A percentile compares a stretch with the other conserved stretches of the same genome.
Conservation (phyloP, 192 early-diverging fungal genomes). For the Coemansia sp. region DNA sequence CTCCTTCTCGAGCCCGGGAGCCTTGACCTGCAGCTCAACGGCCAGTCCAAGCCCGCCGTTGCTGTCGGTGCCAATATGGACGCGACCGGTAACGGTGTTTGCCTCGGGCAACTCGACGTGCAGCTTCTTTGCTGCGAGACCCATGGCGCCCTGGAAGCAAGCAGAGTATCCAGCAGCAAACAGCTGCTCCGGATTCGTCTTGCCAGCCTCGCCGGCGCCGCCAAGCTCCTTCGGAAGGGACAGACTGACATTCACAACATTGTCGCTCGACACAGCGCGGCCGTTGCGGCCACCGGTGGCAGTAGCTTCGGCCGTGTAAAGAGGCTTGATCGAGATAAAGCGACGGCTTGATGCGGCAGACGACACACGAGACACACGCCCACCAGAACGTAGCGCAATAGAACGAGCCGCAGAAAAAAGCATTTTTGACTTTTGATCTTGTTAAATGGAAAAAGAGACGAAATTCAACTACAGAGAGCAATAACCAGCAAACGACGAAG, state of each 20-base stretch:
- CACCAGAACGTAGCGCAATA: conserved; percentile 30
- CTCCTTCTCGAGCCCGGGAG: conserved; percentile 50
- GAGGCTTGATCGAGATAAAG: conserved; percentile 55
- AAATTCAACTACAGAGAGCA: no score
- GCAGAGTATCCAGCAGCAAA: conserved; percentile 60
- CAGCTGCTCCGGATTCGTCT: conserved; percentile 64
- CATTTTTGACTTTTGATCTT: conserved; percentile 26
- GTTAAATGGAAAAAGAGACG: conserved; percentile 1
- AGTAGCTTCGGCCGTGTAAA: conserved; percentile 60
- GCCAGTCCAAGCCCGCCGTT: conserved; percentile 55
- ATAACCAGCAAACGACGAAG: no score
- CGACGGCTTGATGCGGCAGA: conserved; percentile 21
- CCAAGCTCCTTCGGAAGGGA: conserved; percentile 61
- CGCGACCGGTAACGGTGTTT: conserved; percentile 52
- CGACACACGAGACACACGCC: conserved; percentile 15
- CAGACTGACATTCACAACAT: conserved; percentile 53
- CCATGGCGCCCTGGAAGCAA: conserved; percentile 63
- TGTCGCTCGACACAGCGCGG: conserved; percentile 57
- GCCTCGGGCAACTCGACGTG: conserved; percentile 48
- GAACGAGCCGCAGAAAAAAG: conserved; percentile 26
- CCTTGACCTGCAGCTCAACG: conserved; percentile 55
- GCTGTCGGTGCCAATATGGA: conserved; percentile 58
- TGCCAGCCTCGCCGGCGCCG: conserved; percentile 54
- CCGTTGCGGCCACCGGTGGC: conserved; percentile 61
- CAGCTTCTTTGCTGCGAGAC: conserved; percentile 48